Base-by-base conservation (phyloP, 352 stramenopile genomes). In the Globisporangium iwayamae region DNA sequence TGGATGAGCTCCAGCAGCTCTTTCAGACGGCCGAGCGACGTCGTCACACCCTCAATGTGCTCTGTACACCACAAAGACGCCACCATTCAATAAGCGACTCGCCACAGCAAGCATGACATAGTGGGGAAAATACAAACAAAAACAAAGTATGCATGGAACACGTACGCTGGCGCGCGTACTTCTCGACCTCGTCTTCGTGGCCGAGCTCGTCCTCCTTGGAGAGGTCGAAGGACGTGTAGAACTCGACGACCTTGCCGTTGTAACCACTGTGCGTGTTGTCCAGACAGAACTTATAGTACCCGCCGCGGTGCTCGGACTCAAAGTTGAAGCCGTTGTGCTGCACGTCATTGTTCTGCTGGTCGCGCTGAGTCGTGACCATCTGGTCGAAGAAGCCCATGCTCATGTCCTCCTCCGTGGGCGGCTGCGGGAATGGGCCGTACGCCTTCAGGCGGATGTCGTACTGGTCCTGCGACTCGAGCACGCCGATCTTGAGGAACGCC, bases 301-400 rank as follows among this genome's bases (percentile, higher is more conserved):
- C 85, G 48, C 83, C 83, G 56, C 83, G 83, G 66, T 93, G 81
- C 71, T 94, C 85, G 62, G 83, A 89, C 51, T 93, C 78, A 62
- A 93, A 94, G 69, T 94, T 94, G 67, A 94, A 94, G 48, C 83
- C 85, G 64, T 88, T 94, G 64, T 90, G 83, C 69, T 93, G 79
- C 52, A 93, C 70, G 69, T 93, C 84, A 60, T 93, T 89, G 62
- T 69, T 89, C 53, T 87, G 78, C 62, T 79, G 62, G 43, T 89
- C 77, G 52, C 75, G 78, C 64, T 76, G 66, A 7, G 81, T 93
- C 28, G 69, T 71, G 63, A 94, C 78, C 55, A 91, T 56, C 59
- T 89, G 72, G 66, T 94, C 71, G 67, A 94, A 94, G 65, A 94
- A 94, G 57, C 74, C 77, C 73, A 86, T 91, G 14, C 66, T 65